Evolutionary conservation across 148 eudicot genomes (phyloP), one percentile per base, ranked within the genome.

Genomic region (Limonium bicolor): DNA sequence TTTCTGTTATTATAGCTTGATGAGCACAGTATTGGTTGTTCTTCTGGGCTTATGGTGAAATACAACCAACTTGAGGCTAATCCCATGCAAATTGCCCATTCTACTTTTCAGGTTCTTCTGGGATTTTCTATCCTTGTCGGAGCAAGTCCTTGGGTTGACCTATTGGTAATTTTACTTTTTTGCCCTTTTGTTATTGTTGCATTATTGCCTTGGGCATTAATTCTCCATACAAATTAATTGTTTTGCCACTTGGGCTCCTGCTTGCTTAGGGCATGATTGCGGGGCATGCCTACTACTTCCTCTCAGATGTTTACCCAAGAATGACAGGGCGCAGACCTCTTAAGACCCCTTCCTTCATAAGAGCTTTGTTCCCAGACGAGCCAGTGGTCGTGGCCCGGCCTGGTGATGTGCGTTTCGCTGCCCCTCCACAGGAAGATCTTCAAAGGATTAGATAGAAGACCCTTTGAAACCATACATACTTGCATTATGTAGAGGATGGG

Each of bases 241-340:
- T n/a, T n/a, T n/a, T n/a, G n/a, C n/a, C n/a, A n/a, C n/a, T n/a
- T n/a, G n/a, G n/a, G n/a, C n/a, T n/a, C n/a, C n/a, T n/a, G n/a
- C n/a, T n/a, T n/a, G n/a, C n/a, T n/a, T n/a, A n/a, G 97, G 97
- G 97, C 57, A 80, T 88, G 97, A 77, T 88, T 18, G 97, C 97
- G 20, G 97, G 97, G 10, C 97, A 88, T 62, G 94, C 97, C 19
- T 88, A 88, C 59, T 88, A 88, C 50, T 88, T 80, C 57, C 84
- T 88, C 12, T 94, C 80, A 70, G 94, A 80, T 30, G 93, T 88
- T 28, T 88, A 88, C 54, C 97, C 97, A 1, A 71, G 73, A 37
- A 88, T 88, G 92, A 83, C 97, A 7, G 82, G 85, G 22, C 78
- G 95, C 1, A 76, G 93, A 12, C 97, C 93, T 33, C 79, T 88